These are phyloP conservation scores for Diospyros kaki DNA, from an alignment of 148 eudicot species.

Conservation along the genomic window DNA sequence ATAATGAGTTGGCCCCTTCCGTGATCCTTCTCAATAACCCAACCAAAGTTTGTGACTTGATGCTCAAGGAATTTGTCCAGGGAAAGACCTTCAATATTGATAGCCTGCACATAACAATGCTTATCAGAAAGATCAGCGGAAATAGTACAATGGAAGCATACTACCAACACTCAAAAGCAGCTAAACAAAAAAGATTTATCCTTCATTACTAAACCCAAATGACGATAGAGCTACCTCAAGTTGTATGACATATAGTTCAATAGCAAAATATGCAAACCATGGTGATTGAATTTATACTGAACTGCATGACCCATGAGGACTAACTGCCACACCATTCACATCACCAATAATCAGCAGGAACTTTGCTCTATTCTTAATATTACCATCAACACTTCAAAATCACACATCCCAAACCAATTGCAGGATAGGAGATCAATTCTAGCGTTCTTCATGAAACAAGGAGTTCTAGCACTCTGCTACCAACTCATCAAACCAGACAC, in stretches of 20 bases:
- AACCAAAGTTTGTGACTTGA: slow-evolving; percentile 58
- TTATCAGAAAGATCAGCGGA: neutral
- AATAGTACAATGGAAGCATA: neutral
- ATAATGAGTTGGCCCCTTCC: slow-evolving; percentile 57
- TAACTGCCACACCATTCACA: neutral
- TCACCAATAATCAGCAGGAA: no score
- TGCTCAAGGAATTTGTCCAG: slow-evolving; percentile 89
- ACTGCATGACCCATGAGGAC: neutral
- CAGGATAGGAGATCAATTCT: neutral
- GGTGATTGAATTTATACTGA: neutral
- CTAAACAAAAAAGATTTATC: neutral
- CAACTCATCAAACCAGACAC: neutral
- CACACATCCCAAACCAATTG: neutral
- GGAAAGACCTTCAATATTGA: slow-evolving; percentile 74
- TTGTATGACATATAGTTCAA: neutral
- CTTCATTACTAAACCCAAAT: neutral
- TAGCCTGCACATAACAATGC: slow-evolving; percentile 47
- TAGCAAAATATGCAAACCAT: neutral
- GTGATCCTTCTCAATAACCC: slow-evolving; percentile 67
- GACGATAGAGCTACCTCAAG: neutral
- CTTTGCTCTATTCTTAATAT: neutral
- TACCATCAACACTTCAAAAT: neutral
- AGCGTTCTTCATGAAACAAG: neutral
- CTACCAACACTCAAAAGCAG: neutral
- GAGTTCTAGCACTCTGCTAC: neutral